A percentile compares a stretch with the other conserved stretches of the same genome.
Conservation (phyloP, 208 protist species). For the Lotmaria passim region DNA sequence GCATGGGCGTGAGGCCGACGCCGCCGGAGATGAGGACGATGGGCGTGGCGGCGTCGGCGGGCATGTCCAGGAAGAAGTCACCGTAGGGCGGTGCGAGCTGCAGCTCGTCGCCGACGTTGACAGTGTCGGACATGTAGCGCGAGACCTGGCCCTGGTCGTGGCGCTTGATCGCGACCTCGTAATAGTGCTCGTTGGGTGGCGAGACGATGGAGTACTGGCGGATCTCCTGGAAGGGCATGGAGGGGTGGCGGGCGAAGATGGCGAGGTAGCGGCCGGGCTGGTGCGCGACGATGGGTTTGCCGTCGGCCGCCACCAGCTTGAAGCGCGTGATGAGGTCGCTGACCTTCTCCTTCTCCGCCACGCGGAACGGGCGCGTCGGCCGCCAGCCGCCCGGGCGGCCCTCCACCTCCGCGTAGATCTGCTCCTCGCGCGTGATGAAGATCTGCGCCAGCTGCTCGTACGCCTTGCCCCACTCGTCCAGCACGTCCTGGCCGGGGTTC, state of each 20-base stretch:
- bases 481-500: conserved; percentile 42
- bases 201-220: conserved; percentile 50
- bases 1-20: conserved; percentile 41
- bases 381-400: conserved; percentile 33
- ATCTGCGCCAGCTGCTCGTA: conserved; percentile 52
- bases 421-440: conserved; percentile 43
- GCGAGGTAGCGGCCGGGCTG: conserved; percentile 41
- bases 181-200: conserved; percentile 36
- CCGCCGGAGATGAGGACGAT: conserved; percentile 43
- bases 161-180: conserved; percentile 44
- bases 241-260: conserved; percentile 43
- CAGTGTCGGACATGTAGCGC: conserved; percentile 41
- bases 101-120: conserved; percentile 43
- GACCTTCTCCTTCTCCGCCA: conserved; percentile 42
- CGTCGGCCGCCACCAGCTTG: conserved; percentile 38
- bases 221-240: conserved; percentile 47
- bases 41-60: conserved; percentile 18
- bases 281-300: conserved; percentile 32
- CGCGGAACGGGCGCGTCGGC: conserved; percentile 35
- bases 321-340: conserved; percentile 47
- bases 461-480: conserved; percentile 52
- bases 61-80: conserved; percentile 41
- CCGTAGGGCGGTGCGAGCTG: conserved; percentile 46
- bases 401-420: conserved; percentile 43
- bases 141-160: conserved; percentile 50